Percentiles rank a stretch among this genome's conserved stretches.
phyloP scores from a whole-genome alignment of 305 asterid genomes.

The Fraxinus nigra region DNA sequence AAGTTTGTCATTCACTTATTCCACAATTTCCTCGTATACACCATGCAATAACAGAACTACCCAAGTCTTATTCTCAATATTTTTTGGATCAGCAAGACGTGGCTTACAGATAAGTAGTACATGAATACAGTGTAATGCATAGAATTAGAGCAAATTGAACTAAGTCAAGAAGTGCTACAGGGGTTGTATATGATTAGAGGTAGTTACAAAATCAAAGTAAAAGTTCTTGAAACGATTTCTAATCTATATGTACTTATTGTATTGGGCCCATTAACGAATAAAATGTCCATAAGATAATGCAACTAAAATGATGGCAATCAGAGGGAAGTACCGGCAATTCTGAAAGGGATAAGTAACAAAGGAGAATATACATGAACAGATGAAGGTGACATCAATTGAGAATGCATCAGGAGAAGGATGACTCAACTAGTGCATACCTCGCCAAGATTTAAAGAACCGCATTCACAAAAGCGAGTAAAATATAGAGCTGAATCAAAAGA shows the following conservation, averaged over 20 bases:
- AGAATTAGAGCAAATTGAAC: background rate
- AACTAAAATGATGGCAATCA: too few species aligned
- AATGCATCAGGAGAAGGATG: background rate
- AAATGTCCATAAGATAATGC: too few species aligned
- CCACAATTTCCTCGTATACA: background rate
- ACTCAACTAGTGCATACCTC: background rate
- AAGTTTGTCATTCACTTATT: background rate
- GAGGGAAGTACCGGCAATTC: too few species aligned
- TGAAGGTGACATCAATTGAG: background rate
- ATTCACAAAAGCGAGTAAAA: background rate
- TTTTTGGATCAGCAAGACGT: background rate
- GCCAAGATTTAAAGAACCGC: background rate
- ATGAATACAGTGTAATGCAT: background rate
- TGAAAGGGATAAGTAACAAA: too few species aligned
- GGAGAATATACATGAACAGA: too few species aligned
- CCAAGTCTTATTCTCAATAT: background rate
- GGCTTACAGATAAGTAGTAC: background rate
- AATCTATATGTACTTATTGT: too few species aligned
- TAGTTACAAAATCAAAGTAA: too few species aligned
- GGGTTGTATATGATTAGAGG: too few species aligned
- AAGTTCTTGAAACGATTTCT: too few species aligned
- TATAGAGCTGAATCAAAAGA: background rate
- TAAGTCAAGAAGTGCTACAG: background rate
- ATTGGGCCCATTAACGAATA: too few species aligned
- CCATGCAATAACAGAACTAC: background rate